These are phyloP conservation scores for Echinochloa phyllopogon DNA, from an alignment of 176 grass and related monocot genomes.

Conservation along the genomic window DNA sequence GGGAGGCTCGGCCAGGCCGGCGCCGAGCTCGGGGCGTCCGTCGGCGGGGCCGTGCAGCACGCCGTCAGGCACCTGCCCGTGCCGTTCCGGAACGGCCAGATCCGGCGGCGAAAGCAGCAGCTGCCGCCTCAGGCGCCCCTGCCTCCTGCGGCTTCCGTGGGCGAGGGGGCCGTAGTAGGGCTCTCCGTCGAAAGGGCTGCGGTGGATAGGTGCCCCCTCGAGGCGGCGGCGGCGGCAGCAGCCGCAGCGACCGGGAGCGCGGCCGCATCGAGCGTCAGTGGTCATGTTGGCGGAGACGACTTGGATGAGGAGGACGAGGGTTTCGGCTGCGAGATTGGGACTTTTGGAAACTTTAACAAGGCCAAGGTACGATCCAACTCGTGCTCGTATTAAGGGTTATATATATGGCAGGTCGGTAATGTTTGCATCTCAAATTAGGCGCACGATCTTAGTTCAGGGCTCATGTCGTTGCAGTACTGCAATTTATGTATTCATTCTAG, in stretches of 20 bases:
- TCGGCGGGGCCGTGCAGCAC: slow-evolving; percentile 93
- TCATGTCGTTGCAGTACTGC: not conserved
- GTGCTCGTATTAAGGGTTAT: not conserved
- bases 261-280: slow-evolving; percentile 40
- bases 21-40: slow-evolving; percentile 73
- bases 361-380: slow-evolving; percentile 57
- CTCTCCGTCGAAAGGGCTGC: slow-evolving; percentile 36
- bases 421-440: not conserved
- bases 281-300: slow-evolving; percentile 37
- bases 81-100: slow-evolving; percentile 71
- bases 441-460: not conserved
- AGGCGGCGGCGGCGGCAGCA: slow-evolving; percentile 43
- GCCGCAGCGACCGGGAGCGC: slow-evolving; percentile 48
- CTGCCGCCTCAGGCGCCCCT: not conserved
- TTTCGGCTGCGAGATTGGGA: slow-evolving; percentile 65
- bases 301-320: slow-evolving; percentile 69
- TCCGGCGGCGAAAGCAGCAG: not conserved
- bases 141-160: not conserved
- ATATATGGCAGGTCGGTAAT: not conserved
- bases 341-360: slow-evolving; percentile 65
- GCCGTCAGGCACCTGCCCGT: slow-evolving; percentile 73
- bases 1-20: slow-evolving; percentile 89
- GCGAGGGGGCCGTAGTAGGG: not conserved
- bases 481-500: not conserved
- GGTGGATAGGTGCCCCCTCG: slow-evolving; percentile 52